Conservation (phyloP, 129 eudicot species). For the Ambrosia trifida region DNA sequence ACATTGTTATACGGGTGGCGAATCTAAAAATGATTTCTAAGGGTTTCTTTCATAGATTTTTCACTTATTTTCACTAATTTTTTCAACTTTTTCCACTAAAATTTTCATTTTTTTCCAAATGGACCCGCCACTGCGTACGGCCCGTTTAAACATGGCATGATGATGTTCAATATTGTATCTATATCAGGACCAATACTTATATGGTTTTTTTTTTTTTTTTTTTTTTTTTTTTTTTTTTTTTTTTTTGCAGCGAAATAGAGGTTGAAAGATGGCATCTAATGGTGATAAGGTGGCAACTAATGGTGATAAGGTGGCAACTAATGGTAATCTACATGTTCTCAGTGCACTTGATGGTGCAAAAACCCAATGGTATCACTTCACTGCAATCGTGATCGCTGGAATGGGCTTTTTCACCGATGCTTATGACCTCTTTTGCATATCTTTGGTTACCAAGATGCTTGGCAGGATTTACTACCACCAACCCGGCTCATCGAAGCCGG, state of each 20-base stretch:
- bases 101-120: too few species aligned
- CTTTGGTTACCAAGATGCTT: conserved; percentile 52
- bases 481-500: conserved; percentile 49
- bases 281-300: conserved; percentile 18
- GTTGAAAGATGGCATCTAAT: conserved; percentile 16
- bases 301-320: conserved; percentile 12
- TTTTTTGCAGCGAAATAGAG: conserved; percentile 5
- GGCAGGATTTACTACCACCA: conserved; percentile 53
- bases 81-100: too few species aligned
- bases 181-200: not conserved
- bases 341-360: conserved; percentile 54
- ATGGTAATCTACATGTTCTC: conserved; percentile 41
- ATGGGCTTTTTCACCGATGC: conserved; percentile 71
- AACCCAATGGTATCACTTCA: conserved; percentile 65
- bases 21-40: too few species aligned
- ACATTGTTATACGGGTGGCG: too few species aligned
- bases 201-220: not conserved
- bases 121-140: too few species aligned
- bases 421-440: conserved; percentile 58
- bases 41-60: too few species aligned
- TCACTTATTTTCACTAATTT: too few species aligned
- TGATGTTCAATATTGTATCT: not conserved
- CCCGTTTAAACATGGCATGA: too few species aligned
- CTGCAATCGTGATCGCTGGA: conserved; percentile 58
- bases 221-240: not conserved